Conservation (phyloP, 345 rosid genomes). For the Salix udensis region DNA sequence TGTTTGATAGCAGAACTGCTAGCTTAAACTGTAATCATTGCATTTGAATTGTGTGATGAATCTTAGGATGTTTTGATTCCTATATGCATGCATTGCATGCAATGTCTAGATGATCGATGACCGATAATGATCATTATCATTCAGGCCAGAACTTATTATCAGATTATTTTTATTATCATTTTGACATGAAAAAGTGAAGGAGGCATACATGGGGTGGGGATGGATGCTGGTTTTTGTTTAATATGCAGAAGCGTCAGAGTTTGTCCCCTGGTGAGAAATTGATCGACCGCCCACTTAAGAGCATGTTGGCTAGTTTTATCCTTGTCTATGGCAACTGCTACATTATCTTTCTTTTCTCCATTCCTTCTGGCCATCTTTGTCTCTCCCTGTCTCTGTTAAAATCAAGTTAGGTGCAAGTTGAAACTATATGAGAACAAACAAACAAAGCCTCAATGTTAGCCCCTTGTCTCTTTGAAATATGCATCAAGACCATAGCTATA, state of each 20-base stretch:
- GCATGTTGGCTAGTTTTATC: slow-evolving; percentile 80
- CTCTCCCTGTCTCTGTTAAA: not conserved
- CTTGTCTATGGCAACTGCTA: slow-evolving; percentile 66
- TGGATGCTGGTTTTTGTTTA: slow-evolving; percentile 35
- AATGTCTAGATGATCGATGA: too few relatives aligned
- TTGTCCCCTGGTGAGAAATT: slow-evolving; percentile 56
- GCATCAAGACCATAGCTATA: too few relatives aligned
- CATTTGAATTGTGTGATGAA: too few relatives aligned
- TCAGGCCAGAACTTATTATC: too few relatives aligned
- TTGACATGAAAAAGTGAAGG: not conserved
- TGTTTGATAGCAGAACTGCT: too few relatives aligned
- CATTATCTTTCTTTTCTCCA: slow-evolving; percentile 22
- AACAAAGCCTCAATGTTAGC: not conserved
- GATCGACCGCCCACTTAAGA: slow-evolving; percentile 67
- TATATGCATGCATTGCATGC: too few relatives aligned
- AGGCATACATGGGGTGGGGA: slow-evolving; percentile 30
- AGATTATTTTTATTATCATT: too few relatives aligned
- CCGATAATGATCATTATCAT: too few relatives aligned
- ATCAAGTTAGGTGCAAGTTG: too few relatives aligned
- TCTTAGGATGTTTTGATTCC: too few relatives aligned
- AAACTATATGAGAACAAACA: too few relatives aligned
- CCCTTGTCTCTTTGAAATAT: not conserved
- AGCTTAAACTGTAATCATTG: too few relatives aligned
- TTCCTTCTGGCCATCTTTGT: slow-evolving; percentile 5
- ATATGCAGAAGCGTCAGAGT: slow-evolving; percentile 66